These are phyloP conservation scores for Ustulina deusta DNA, from an alignment of 2,329 filamentous ascomycete genomes.

Conservation along the genomic window DNA sequence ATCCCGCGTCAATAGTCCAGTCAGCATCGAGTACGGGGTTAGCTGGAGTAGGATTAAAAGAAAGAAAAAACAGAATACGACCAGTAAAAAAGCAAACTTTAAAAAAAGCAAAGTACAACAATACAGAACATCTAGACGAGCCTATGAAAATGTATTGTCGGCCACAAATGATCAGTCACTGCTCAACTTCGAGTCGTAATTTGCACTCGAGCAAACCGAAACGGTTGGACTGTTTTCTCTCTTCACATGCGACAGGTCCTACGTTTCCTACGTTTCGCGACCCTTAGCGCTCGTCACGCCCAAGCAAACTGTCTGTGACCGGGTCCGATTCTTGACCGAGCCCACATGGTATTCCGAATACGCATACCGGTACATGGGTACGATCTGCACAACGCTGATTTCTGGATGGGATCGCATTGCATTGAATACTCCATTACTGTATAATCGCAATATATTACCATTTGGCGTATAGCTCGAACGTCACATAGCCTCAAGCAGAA, in stretches of 20 bases:
- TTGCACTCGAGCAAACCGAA: slow-evolving; percentile 22
- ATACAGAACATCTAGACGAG: slow-evolving; percentile 5
- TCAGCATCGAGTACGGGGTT: slow-evolving; percentile 21
- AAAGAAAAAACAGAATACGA: slow-evolving; percentile 1
- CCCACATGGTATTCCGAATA: too few species aligned
- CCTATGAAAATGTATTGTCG: slow-evolving; percentile 13
- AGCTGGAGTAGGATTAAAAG: background rate
- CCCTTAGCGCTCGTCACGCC: slow-evolving; percentile 15
- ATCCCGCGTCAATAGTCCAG: slow-evolving; percentile 28
- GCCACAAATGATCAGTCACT: slow-evolving; percentile 24
- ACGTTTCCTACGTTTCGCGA: slow-evolving; percentile 31
- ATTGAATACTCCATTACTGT: slow-evolving; percentile 14
- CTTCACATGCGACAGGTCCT: slow-evolving; percentile 20
- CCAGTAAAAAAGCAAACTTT: slow-evolving; percentile 14
- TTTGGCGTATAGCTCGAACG: slow-evolving; percentile 7
- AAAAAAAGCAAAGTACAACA: slow-evolving; percentile 12
- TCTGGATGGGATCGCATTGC: slow-evolving; percentile 5
- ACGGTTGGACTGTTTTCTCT: slow-evolving; percentile 10
- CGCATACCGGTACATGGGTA: slow-evolving; percentile 13
- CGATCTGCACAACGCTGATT: slow-evolving; percentile 14
- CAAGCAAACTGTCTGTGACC: slow-evolving; percentile 18
- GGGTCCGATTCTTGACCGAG: slow-evolving; percentile 9
- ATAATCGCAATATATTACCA: background rate
- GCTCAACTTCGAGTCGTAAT: slow-evolving; percentile 16
- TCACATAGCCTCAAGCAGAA: slow-evolving; percentile 13